Base-by-base conservation (phyloP, 2,329 filamentous ascomycete genomes). In the Ophiostoma quercus region DNA sequence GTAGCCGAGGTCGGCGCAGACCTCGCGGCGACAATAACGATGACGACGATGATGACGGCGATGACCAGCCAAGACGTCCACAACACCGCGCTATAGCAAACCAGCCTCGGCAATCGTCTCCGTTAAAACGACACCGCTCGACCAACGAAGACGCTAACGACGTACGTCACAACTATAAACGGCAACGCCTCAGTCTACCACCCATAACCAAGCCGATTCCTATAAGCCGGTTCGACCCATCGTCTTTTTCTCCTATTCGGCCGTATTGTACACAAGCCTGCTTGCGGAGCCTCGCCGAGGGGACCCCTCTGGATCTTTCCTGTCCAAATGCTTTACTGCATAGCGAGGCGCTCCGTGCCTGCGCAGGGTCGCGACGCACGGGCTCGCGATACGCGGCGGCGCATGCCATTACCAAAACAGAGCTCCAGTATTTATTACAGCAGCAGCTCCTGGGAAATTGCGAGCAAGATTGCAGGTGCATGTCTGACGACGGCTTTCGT, bases 211-310 rank as follows among this genome's bases (percentile, higher is more conserved):
- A 60, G 22, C 54, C 25, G 25, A 25, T 14, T 12, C 34, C 34
- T 37, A 37, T 37, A 37, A 63, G 14, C 14, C 67, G 37, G 3
- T 65, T 70, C 8, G 71, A 71, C 32, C 71, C 71, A 41, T 70
- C 71, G 51, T 67, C 68, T 16, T 71, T 71, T 22, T 29, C 29
- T 12, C 57, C 57, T 3, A 62, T 62, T 14, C 57, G 25, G 25
- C 57, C 57, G 3, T 72, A 72, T 68, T 72, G 71, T 43, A 71
- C 70, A 19, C 71, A 72, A 41, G 69, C 70, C 34, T 72, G 71
- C 39, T 62, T 72, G 37, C 43, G 60, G 7, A 60, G 71, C 25
- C 68, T 72, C 19, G 62, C 60, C 25, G 69, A 68, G 37, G 60
- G 43, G 32, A 54, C 37, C n/a, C 39, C 70, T 22, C 34, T 37